Evolutionary conservation across 495 filamentous ascomycete genomes (phyloP).

Genomic region (Xylaria flabelliformis): DNA sequence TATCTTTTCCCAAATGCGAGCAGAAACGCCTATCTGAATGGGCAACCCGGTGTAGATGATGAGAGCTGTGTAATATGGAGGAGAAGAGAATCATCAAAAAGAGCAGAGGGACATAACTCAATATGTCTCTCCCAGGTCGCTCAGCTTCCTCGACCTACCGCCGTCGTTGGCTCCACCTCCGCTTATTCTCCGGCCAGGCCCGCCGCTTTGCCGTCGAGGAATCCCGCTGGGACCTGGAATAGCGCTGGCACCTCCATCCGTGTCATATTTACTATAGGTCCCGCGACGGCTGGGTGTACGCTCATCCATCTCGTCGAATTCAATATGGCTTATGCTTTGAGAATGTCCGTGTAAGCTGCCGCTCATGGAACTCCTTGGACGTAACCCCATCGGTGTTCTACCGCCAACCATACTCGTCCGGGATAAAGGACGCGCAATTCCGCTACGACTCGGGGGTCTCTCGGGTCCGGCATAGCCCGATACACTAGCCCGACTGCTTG

Average conservation of each 20-base stretch:
- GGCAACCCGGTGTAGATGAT: conserved; percentile 21
- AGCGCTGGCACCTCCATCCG: conserved; percentile 50
- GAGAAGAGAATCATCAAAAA: conserved; percentile 37
- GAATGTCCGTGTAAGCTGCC: conserved; percentile 61
- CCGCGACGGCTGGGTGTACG: conserved; percentile 57
- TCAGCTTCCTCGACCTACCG: conserved; percentile 43
- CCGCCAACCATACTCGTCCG: conserved; percentile 60
- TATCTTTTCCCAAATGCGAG: conserved; percentile 25
- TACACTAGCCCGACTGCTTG: conserved; percentile 66
- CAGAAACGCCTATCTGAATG: conserved; percentile 23
- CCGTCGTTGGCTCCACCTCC: conserved; percentile 50
- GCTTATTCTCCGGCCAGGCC: conserved; percentile 49
- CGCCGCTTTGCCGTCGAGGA: conserved; percentile 62
- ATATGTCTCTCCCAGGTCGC: conserved; percentile 58
- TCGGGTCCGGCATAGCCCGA: conserved; percentile 58
- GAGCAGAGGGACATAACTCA: conserved; percentile 26
- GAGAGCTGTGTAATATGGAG: conserved; percentile 31
- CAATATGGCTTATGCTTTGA: conserved; percentile 51
- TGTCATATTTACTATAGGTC: conserved; percentile 60
- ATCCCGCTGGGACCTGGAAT: conserved; percentile 51
- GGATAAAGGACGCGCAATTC: conserved; percentile 69
- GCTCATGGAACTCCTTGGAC: conserved; percentile 64
- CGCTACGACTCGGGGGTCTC: conserved; percentile 56
- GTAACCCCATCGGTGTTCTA: conserved; percentile 65
- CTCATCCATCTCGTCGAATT: conserved; percentile 53